Conservation (phyloP, 139 green algal species). For the Chlamydomonas sphaeroides region DNA sequence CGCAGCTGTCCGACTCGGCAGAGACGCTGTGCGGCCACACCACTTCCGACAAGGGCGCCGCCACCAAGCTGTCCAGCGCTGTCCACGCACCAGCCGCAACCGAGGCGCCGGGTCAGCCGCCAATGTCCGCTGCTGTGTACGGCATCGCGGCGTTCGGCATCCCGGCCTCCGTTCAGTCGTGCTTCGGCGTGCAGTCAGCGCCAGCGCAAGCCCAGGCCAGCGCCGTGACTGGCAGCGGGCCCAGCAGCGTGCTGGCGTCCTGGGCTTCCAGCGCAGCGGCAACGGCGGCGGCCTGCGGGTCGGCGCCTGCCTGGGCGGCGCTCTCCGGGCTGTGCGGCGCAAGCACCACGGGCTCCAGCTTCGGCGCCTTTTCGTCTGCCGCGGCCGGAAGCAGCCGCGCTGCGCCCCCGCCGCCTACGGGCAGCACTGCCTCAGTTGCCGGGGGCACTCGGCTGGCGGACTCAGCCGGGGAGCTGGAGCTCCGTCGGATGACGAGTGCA, state of each 20-base stretch:
- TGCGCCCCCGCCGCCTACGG: too few relatives aligned
- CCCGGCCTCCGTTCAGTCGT: conserved; percentile 1
- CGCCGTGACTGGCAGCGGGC: neutral
- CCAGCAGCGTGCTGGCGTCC: neutral
- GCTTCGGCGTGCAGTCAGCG: neutral
- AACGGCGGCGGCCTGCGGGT: too few relatives aligned
- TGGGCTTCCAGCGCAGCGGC: neutral
- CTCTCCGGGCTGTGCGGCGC: neutral
- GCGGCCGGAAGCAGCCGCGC: too few relatives aligned
- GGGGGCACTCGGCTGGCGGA: neutral
- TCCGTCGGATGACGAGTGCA: conserved; percentile 14
- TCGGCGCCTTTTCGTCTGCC: too few relatives aligned
- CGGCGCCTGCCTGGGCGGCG: too few relatives aligned
- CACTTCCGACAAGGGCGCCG: neutral
- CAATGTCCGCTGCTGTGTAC: neutral
- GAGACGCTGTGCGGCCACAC: conserved; percentile 9
- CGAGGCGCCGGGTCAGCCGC: neutral
- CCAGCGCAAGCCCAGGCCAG: neutral
- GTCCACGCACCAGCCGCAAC: neutral
- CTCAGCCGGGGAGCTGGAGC: conserved; percentile 29
- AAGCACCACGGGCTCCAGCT: too few relatives aligned
- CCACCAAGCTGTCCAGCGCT: neutral
- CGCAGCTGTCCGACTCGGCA: neutral
- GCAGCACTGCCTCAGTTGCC: neutral
- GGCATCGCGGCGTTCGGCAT: conserved; percentile 32